Conservation (phyloP, 306 rosid genomes). For the Castanea crenata region DNA sequence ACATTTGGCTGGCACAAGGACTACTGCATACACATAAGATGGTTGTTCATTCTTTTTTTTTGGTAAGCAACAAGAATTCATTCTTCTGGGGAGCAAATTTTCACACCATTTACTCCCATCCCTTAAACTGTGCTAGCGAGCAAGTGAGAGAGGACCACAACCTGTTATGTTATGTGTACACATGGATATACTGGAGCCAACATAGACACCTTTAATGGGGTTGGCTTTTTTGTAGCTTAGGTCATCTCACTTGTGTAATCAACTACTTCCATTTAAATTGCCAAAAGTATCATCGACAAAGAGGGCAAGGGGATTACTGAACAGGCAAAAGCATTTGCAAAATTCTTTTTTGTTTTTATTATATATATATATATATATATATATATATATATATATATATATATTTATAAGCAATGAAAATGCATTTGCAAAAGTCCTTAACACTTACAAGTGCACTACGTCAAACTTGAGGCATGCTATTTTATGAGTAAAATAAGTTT, state of each 20-base stretch:
- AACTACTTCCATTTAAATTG: background rate
- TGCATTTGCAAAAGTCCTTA: background rate
- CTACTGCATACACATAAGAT: background rate
- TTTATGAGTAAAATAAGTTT: background rate
- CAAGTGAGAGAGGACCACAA: background rate
- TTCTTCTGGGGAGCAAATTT: background rate
- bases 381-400: too few species aligned
- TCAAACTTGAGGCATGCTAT: background rate
- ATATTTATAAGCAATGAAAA: background rate
- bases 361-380: too few species aligned
- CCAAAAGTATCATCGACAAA: background rate
- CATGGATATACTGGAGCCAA: background rate
- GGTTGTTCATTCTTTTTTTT: background rate
- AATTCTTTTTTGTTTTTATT: background rate
- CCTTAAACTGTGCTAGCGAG: background rate
- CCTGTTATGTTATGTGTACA: background rate
- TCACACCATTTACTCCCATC: background rate
- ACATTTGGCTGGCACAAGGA: background rate
- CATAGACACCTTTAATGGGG: background rate
- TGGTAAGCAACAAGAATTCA: too few species aligned
- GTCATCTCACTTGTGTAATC: background rate
- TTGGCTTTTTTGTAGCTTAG: background rate
- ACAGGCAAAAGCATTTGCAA: background rate
- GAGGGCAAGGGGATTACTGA: background rate
- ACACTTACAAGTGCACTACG: background rate